These are phyloP conservation scores for Leishmania gerbilli DNA, from an alignment of 208 protist species.

Conservation along the genomic window DNA sequence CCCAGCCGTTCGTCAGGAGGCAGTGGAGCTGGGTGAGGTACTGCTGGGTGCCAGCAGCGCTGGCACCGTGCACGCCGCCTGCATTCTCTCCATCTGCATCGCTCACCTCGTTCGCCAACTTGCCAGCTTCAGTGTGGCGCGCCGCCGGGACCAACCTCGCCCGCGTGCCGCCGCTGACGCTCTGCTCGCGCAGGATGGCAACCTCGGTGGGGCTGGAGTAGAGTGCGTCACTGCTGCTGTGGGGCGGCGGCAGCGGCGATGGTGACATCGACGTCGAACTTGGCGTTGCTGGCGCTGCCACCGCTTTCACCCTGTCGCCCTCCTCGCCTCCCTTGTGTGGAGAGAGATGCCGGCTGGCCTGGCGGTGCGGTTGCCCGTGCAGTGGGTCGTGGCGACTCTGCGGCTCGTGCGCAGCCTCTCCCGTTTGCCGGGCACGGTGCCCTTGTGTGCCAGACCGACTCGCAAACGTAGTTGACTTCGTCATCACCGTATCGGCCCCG, in stretches of 20 bases:
- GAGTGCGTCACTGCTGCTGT: background rate
- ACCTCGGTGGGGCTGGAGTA: conserved; percentile 1
- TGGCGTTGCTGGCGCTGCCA: background rate
- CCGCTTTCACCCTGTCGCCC: background rate
- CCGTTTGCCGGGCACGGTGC: background rate
- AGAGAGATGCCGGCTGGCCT: background rate
- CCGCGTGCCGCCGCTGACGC: background rate
- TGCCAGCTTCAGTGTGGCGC: background rate
- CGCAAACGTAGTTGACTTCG: background rate
- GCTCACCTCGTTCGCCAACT: background rate
- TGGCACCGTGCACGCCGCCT: background rate
- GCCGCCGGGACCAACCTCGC: background rate
- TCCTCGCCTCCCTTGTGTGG: background rate
- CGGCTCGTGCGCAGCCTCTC: background rate
- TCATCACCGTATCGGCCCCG: conserved; percentile 5
- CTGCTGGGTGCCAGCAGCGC: conserved; percentile 6
- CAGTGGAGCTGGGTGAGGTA: conserved; percentile 45
- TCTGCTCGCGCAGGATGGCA: background rate
- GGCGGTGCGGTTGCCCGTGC: background rate
- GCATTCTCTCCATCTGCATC: background rate
- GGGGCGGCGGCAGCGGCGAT: background rate
- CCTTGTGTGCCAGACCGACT: background rate
- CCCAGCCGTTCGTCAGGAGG: conserved; percentile 67
- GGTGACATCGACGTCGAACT: background rate
- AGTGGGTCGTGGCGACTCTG: background rate